Conservation (phyloP, 2,329 filamentous ascomycete genomes). For the Fonsecaea pugnacius region DNA sequence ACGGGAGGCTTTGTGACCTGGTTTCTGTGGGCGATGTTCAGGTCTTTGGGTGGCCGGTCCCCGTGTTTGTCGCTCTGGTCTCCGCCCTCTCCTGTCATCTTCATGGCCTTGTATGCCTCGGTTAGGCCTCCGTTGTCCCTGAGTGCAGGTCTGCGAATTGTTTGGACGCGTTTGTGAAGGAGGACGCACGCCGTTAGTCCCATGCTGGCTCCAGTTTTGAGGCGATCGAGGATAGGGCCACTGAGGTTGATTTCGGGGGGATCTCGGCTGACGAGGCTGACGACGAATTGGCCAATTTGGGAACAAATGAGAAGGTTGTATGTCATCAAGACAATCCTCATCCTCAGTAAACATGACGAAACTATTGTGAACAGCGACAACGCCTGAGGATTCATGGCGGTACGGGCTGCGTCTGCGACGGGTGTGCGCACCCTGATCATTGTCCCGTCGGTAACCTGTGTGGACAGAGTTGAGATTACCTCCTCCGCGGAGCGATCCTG, state of each 20-base stretch:
- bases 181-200: background rate
- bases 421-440: background rate
- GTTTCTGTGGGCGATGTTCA: background rate
- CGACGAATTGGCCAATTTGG: background rate
- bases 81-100: background rate
- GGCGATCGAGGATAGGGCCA: background rate
- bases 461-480: conserved; percentile 4
- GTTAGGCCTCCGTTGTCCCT: background rate
- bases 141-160: background rate
- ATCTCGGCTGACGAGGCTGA: background rate
- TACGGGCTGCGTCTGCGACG: background rate
- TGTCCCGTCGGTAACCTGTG: background rate
- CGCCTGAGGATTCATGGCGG: background rate
- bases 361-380: background rate
- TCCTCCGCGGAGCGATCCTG: conserved; percentile 13
- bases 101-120: background rate
- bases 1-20: background rate
- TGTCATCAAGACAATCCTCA: background rate
- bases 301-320: background rate
- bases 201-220: background rate
- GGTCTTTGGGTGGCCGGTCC: background rate
- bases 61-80: background rate
- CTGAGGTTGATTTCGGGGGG: background rate
- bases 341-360: background rate
- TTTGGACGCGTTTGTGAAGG: background rate